A percentile compares a stretch with the other conserved stretches of the same genome.
These are phyloP conservation scores for Ogataea trehaloabstinens DNA, from an alignment of 805 yeast species.

Conservation along the genomic window DNA sequence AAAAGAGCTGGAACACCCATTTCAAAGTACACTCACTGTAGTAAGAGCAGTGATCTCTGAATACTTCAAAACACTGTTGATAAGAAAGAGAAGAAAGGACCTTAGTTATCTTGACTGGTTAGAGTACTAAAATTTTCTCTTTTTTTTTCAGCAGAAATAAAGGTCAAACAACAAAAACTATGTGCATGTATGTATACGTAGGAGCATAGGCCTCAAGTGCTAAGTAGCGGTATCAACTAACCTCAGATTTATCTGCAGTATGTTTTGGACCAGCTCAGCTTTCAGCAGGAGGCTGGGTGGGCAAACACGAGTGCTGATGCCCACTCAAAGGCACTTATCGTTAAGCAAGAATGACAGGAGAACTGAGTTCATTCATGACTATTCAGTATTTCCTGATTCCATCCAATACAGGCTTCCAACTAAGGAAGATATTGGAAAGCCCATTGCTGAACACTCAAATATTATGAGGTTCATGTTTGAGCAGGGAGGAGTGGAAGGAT, in stretches of 20 bases:
- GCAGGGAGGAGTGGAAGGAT: constrained; percentile 36
- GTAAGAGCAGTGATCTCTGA: too few relatives aligned
- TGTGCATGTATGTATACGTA: too few relatives aligned
- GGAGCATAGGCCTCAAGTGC: too few relatives aligned
- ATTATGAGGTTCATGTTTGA: constrained; percentile 27
- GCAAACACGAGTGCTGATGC: too few relatives aligned
- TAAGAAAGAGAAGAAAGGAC: background rate
- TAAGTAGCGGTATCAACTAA: too few relatives aligned
- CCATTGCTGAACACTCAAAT: constrained; percentile 22
- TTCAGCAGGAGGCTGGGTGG: too few relatives aligned
- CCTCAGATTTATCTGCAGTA: too few relatives aligned
- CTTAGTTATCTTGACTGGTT: too few relatives aligned
- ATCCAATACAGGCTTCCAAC: constrained; percentile 30
- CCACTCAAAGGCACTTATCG: too few relatives aligned
- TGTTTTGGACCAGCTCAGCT: too few relatives aligned
- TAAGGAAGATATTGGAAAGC: constrained; percentile 14
- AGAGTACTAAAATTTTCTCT: background rate
- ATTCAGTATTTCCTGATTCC: constrained; percentile 30
- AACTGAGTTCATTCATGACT: constrained; percentile 31
- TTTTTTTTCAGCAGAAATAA: background rate
- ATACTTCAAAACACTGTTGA: constrained; percentile 2
- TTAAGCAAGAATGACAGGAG: constrained; percentile 7
- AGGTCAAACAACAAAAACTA: too few relatives aligned
- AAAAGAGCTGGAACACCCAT: constrained; percentile 99
- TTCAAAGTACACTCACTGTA: background rate